Base-by-base conservation (phyloP, 2,329 filamentous ascomycete species). In the Daldinia eschscholtzii region DNA sequence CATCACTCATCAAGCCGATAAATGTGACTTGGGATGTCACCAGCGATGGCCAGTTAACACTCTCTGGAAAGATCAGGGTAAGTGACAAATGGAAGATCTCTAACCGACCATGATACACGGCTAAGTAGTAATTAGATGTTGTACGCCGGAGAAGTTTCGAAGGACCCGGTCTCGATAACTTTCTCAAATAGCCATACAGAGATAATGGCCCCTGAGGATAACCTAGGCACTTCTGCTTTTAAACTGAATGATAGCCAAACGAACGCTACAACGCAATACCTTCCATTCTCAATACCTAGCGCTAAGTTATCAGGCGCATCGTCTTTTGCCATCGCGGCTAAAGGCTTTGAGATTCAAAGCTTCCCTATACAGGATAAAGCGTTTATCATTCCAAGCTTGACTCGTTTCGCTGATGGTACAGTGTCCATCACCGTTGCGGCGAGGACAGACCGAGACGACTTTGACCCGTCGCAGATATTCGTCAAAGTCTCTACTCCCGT, bases 1-100 rank as follows among this genome's bases (percentile, higher is more conserved):
- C 76, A 7, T 65, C 73, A 20, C 10, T 60, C n/a, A 65, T 75
- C 53, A 76, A 77, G 68, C 75, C 74, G 2, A 60, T 76, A 44
- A 76, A 76, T 41, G 71, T 76, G 30, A 75, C 74, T 10, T 75
- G 74, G 74, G 72, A 75, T 56, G 59, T 76, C 18, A 68, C 63
- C 9, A 60, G 57, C 15, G 52, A 70, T 18, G 61, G 63, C 5
- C 42, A 68, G 46, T 18, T 75, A 41, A 58, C 66, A 2, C 58
- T 77, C 1, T 72, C 72, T 1, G 75, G 74, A 7, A 73, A 66
- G 44, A 68, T 76, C 13, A 73, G 75, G 53, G 74, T 76, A 67
- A 4, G 71, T 68, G 41, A 46, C 15, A n/a, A 12, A 50, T 4
- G 23, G n/a, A 26, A n/a, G 18, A 23, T 42, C 9, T 33, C 30